Evolutionary conservation across 2,329 filamentous ascomycete species (phyloP), one percentile per base, ranked within the genome.

Genomic region (Zarea fungicola): DNA sequence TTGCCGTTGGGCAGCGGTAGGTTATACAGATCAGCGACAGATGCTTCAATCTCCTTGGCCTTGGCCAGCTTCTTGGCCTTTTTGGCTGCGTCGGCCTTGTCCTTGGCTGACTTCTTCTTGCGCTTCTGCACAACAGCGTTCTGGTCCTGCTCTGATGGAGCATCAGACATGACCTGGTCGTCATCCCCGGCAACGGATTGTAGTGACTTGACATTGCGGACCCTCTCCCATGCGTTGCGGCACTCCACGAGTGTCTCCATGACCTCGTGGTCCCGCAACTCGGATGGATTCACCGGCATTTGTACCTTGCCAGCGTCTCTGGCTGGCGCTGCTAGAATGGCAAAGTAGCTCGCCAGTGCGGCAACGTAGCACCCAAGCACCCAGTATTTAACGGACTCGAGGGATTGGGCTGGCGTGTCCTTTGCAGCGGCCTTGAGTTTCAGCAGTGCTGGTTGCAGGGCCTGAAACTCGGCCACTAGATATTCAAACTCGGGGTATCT

Each of bases 401-500:
- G 65, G 2, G 80, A 80, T 49, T 70, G 74, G 52, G 64, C 69
- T 10, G 69, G 65, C 58, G 73, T 75, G 6, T 68, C 70, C 46
- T 80, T 73, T 1, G 83, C 80, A 25, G 77, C 73, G 42, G 78
- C 72, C 42, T 82, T 79, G 39, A 85, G 72, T 8, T 75, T 69
- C 10, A 72, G 70, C 8, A 93, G 68, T 13, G 80, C 71, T 19
- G 84, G 79, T 60, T 91, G 85, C 40, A 96, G 71, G n/a, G 77
- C 71, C 47, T 85, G 64, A 52, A 93, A 86, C 60, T 97, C 92
- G 56, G 86, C 84, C 41, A 87, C 84, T 31, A 99, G 74, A 49
- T 85, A 85, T 54, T 95, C 87, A 56, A 97, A 93, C 63, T 99
- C 93, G 3, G 95, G 93, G 64, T 99, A 96, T 64, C 89, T 78